Conservation (phyloP, 495 filamentous ascomycete species). For the Talaromyces adpressus region DNA sequence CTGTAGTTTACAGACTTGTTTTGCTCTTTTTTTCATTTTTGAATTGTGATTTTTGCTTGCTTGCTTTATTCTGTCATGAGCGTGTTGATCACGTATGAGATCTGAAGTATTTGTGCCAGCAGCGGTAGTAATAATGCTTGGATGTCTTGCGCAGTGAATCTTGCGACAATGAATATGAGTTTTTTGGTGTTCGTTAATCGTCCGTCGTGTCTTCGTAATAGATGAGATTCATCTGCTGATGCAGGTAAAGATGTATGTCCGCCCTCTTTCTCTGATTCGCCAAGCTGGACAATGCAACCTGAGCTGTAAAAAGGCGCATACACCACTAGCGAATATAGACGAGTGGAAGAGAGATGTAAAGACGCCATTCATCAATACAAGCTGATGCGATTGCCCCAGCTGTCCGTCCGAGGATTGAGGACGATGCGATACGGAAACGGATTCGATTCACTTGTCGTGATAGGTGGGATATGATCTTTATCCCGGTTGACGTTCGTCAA, state of each 20-base stretch:
- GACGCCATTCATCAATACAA: slow-evolving; percentile 50
- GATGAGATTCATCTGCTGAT: background rate
- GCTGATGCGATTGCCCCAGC: slow-evolving; percentile 75
- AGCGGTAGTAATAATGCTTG: background rate
- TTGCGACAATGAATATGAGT: background rate
- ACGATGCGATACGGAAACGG: slow-evolving; percentile 93
- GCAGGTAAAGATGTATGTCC: background rate
- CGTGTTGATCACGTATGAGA: slow-evolving; percentile 1
- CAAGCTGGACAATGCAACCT: no score
- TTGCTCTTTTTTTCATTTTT: background rate
- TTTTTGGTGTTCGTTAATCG: background rate
- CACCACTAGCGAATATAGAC: background rate
- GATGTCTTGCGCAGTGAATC: background rate
- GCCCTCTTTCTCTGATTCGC: no score
- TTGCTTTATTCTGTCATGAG: background rate
- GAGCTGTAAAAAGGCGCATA: background rate
- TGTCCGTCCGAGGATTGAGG: slow-evolving; percentile 69
- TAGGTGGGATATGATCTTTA: slow-evolving; percentile 96
- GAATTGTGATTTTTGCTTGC: background rate
- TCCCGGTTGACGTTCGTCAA: slow-evolving; percentile 75
- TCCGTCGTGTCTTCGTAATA: slow-evolving; percentile 1
- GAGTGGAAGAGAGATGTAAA: background rate
- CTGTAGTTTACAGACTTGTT: background rate
- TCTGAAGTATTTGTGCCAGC: background rate
- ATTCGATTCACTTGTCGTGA: slow-evolving; percentile 85